Percentiles rank a stretch among this genome's conserved stretches.
phyloP scores from a whole-genome alignment of 1,284 basidiomycete genomes.

The Megacollybia platyphylla region DNA sequence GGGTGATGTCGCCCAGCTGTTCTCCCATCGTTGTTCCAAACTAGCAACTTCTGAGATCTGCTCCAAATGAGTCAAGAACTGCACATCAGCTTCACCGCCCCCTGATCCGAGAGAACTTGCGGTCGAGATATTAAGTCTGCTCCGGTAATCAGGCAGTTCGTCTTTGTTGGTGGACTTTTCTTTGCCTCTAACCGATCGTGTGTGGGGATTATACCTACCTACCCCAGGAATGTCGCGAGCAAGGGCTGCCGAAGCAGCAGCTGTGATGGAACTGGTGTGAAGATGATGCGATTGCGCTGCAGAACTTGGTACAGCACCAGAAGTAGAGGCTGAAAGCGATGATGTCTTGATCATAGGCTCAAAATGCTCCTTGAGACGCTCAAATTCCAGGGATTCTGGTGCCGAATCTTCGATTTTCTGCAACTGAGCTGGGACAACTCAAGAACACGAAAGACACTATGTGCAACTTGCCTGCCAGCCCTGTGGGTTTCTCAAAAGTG shows the following conservation, averaged over 20 bases:
- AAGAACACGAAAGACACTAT: slow-evolving; percentile 3
- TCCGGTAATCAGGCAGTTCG: slow-evolving; percentile 63
- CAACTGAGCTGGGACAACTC: slow-evolving; percentile 54
- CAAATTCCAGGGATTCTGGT: slow-evolving; percentile 79
- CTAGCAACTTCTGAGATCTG: slow-evolving; percentile 51
- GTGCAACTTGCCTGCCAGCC: slow-evolving; percentile 59
- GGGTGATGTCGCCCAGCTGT: slow-evolving; percentile 64
- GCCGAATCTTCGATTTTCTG: slow-evolving; percentile 81
- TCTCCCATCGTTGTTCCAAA: slow-evolving; percentile 72
- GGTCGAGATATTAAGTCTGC: slow-evolving; percentile 48
- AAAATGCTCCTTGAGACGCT: slow-evolving; percentile 87
- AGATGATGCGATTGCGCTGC: slow-evolving; percentile 48
- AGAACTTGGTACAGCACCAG: slow-evolving; percentile 26
- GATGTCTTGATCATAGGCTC: slow-evolving; percentile 80
- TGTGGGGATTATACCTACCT: slow-evolving; percentile 55
- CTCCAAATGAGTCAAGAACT: slow-evolving; percentile 54
- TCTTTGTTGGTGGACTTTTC: slow-evolving; percentile 56
- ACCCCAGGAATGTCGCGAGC: slow-evolving; percentile 72
- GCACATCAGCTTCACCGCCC: slow-evolving; percentile 59
- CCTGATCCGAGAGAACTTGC: slow-evolving; percentile 38
- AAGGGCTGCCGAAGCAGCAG: slow-evolving; percentile 74
- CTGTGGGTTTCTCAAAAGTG: slow-evolving; percentile 92
- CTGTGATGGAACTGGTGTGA: slow-evolving; percentile 70
- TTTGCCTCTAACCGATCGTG: slow-evolving; percentile 31
- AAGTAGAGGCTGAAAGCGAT: slow-evolving; percentile 50